Conservation (phyloP, 805 yeast species). For the Suhomyces sp. region DNA sequence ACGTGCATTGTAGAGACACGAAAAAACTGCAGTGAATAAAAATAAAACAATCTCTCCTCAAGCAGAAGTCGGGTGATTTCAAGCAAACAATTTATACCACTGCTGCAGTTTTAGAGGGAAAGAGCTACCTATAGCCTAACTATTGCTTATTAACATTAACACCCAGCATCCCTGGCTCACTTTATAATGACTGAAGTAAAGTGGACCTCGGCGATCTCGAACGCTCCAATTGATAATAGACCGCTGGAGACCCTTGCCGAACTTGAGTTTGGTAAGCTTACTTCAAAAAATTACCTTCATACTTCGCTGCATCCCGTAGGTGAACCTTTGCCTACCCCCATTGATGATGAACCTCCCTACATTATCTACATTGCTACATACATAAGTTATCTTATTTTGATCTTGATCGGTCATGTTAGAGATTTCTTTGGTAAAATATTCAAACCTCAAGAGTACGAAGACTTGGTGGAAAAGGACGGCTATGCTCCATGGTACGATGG, state of each 20-base stretch:
- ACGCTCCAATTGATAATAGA: slow-evolving; percentile 37
- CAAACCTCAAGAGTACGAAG: slow-evolving; percentile 60
- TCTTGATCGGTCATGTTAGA: slow-evolving; percentile 84
- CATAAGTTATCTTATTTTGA: slow-evolving; percentile 76
- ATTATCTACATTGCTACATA: slow-evolving; percentile 77
- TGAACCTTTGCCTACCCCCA: slow-evolving; percentile 59
- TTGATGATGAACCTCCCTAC: slow-evolving; percentile 86
- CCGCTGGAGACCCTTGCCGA: slow-evolving; percentile 39
- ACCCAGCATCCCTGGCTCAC: background rate
- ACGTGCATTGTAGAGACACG: background rate
- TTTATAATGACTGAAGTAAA: background rate
- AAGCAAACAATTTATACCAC: background rate
- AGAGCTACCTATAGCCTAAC: background rate
- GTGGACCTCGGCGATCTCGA: slow-evolving; percentile 25
- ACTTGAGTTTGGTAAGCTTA: slow-evolving; percentile 69
- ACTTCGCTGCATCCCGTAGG: slow-evolving; percentile 55
- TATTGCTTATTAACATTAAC: background rate
- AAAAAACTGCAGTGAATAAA: background rate
- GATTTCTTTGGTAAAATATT: slow-evolving; percentile 83
- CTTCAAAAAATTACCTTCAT: slow-evolving; percentile 63
- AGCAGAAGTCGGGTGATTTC: background rate
- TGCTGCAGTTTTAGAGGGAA: background rate
- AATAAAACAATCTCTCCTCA: background rate
- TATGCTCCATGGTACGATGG: slow-evolving; percentile 95
- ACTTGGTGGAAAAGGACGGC: slow-evolving; percentile 76